Evolutionary conservation across 495 filamentous ascomycete species (phyloP).

Genomic region (Xylaria bambusicola): DNA sequence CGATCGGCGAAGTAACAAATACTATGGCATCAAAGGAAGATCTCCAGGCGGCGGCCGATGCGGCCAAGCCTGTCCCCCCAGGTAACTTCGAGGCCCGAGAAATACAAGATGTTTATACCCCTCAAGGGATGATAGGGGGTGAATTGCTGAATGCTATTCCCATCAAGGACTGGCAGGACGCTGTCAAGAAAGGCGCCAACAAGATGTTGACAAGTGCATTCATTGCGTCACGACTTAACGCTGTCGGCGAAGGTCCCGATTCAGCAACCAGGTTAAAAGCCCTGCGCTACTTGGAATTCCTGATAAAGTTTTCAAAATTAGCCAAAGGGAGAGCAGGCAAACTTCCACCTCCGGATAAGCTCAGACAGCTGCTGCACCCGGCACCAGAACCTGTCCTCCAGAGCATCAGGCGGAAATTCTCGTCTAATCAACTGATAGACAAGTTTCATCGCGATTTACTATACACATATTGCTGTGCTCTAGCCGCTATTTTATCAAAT

Average conservation of each 20-base stretch:
- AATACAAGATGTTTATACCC: slow-evolving; percentile 80
- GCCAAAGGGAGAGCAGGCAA: slow-evolving; percentile 43
- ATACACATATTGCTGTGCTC: slow-evolving; percentile 67
- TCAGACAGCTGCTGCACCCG: slow-evolving; percentile 45
- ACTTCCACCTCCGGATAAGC: slow-evolving; percentile 50
- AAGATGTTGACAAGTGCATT: slow-evolving; percentile 65
- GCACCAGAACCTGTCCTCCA: slow-evolving; percentile 68
- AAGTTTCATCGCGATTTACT: slow-evolving; percentile 65
- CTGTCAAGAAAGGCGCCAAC: slow-evolving; percentile 56
- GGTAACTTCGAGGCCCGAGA: slow-evolving; percentile 71
- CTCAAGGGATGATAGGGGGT: slow-evolving; percentile 65
- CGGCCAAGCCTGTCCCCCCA: slow-evolving; percentile 73
- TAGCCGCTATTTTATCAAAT: slow-evolving; percentile 71
- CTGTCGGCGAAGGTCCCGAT: slow-evolving; percentile 59
- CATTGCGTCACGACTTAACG: slow-evolving; percentile 62
- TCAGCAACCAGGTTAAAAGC: slow-evolving; percentile 59
- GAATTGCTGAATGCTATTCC: slow-evolving; percentile 62
- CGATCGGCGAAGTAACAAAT: slow-evolving; percentile 58
- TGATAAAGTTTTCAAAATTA: slow-evolving; percentile 61
- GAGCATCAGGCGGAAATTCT: slow-evolving; percentile 68
- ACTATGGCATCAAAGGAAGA: slow-evolving; percentile 61
- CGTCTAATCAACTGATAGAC: slow-evolving; percentile 58
- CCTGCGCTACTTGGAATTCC: slow-evolving; percentile 64
- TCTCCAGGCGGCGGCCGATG: slow-evolving; percentile 67
- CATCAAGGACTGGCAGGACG: slow-evolving; percentile 75